Percentiles rank a stretch among this genome's conserved stretches.
Evolutionary conservation across 1,284 basidiomycete species (phyloP).

Genomic region (Athelia psychrophila): DNA sequence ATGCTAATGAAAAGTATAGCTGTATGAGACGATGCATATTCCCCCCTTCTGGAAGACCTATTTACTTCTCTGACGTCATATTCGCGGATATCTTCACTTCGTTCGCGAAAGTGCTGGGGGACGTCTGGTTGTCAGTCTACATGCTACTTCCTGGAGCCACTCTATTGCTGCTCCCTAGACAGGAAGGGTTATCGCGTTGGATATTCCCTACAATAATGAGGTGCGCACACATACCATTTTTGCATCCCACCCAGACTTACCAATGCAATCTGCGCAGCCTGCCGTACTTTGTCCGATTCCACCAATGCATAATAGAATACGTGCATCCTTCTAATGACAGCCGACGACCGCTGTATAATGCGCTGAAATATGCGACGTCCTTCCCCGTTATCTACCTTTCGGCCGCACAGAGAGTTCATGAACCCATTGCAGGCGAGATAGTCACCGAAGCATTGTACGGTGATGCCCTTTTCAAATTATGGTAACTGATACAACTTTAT

Average conservation of each 20-base stretch:
- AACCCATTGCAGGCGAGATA: conserved; percentile 43
- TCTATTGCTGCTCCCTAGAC: conserved; percentile 59
- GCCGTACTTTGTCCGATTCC: conserved; percentile 88
- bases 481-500: conserved; percentile 41
- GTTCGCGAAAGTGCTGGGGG: conserved; percentile 95
- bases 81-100: conserved; percentile 96
- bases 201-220: conserved; percentile 85
- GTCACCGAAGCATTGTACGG: conserved; percentile 64
- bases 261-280: conserved; percentile 49
- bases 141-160: conserved; percentile 81
- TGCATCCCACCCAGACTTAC: conserved; percentile 1
- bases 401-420: conserved; percentile 72
- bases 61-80: conserved; percentile 91
- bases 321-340: conserved; percentile 62
- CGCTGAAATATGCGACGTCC: conserved; percentile 93
- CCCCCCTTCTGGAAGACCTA: conserved; percentile 55
- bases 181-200: conserved; percentile 66
- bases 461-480: conserved; percentile 78
- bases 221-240: conserved; percentile 38
- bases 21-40: conserved; percentile 73
- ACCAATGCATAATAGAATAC: conserved; percentile 93
- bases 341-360: conserved; percentile 85
- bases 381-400: conserved; percentile 98
- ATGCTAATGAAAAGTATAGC: conserved; percentile 30
- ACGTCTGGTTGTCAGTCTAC: conserved; percentile 85